These are phyloP conservation scores for Quercus bicolor DNA, from an alignment of 306 rosid genomes.

Conservation along the genomic window DNA sequence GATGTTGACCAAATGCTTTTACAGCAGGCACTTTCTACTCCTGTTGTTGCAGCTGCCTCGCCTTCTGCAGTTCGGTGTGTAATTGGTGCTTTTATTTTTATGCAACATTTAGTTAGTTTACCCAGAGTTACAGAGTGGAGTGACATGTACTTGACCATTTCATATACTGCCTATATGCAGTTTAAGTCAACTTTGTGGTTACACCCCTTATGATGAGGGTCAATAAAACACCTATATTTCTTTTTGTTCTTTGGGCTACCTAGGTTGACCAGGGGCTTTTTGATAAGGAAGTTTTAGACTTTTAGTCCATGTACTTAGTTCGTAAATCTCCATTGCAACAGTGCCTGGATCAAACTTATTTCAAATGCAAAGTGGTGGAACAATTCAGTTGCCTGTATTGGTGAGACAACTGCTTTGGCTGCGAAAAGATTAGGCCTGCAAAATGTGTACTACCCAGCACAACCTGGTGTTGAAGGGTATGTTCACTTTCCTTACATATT, in stretches of 20 bases:
- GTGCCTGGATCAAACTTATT: slow-evolving; percentile 84
- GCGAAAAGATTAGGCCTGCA: slow-evolving; percentile 71
- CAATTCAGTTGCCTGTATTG: slow-evolving; percentile 85
- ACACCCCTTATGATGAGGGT: not conserved
- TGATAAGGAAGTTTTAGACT: not conserved
- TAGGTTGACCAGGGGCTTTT: not conserved
- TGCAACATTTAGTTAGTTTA: not conserved
- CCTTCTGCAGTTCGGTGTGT: slow-evolving; percentile 86
- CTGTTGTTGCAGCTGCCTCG: slow-evolving; percentile 91
- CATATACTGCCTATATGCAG: not conserved
- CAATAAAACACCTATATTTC: not conserved
- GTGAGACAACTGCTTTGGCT: slow-evolving; percentile 88
- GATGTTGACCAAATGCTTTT: slow-evolving; percentile 55
- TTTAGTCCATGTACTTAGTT: slow-evolving; percentile 17
- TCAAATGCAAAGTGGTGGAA: slow-evolving; percentile 53
- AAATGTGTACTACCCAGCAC: slow-evolving; percentile 70
- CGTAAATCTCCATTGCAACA: slow-evolving; percentile 35
- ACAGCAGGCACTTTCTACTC: slow-evolving; percentile 68
- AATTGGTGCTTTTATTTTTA: not conserved
- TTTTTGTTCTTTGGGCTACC: slow-evolving; percentile 1
- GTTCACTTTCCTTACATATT: slow-evolving; percentile 1
- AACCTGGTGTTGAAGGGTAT: slow-evolving; percentile 96
- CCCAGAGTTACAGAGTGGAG: not conserved
- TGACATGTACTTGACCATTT: not conserved
- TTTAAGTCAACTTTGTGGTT: not conserved